Evolutionary conservation across 169 alveolate genomes (phyloP), one percentile per base, ranked within the genome.

Genomic region (Cardiosporidium cionae): DNA sequence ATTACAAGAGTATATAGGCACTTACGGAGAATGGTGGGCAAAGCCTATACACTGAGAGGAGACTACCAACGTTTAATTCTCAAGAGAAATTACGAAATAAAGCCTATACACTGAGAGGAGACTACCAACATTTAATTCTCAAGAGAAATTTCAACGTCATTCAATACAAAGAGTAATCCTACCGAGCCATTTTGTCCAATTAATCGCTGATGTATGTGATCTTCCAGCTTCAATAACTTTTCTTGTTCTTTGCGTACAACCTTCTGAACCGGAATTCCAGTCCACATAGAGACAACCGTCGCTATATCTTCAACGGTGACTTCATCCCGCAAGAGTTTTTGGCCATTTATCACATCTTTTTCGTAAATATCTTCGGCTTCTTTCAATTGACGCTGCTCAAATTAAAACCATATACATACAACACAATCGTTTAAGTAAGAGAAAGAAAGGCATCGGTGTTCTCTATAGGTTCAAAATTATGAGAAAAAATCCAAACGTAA

Each of bases 251-350:
- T 84, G 67, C 89, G 78, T 35, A 82, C 74, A 32, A 92, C 84
- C 68, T 84, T 77, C 54, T 80, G 80, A 36, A 90, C 84, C 27
- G 94, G 94, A 0, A 90, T 88, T 0, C 95, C 95, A 0, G 95
- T 90, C 85, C 94, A 89, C 58, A 87, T 70, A 23, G 91, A 78
- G 1, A 90, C 92, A 9, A 88, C 92, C 54, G 75, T 78, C 2
- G 93, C 92, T 5, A 90, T 75, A 74, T 90, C 94, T 65, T 90
- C 95, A 29, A 86, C 84, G 0, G 94, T 88, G 58, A 90, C 95
- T 67, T 87, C 92, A 67, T 89, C 95, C 3, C 81, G 68, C 35
- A 74, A 66, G 66, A 74, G 2, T 6, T 75, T 74, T 31, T 52
- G 34, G 54, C 81, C 81, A 34, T 34, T 63, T n/a, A 67, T 69